Percentiles rank a stretch among this genome's conserved stretches.
Conservation (phyloP, 257 asterid genomes). For the Euphrasia confusa region DNA sequence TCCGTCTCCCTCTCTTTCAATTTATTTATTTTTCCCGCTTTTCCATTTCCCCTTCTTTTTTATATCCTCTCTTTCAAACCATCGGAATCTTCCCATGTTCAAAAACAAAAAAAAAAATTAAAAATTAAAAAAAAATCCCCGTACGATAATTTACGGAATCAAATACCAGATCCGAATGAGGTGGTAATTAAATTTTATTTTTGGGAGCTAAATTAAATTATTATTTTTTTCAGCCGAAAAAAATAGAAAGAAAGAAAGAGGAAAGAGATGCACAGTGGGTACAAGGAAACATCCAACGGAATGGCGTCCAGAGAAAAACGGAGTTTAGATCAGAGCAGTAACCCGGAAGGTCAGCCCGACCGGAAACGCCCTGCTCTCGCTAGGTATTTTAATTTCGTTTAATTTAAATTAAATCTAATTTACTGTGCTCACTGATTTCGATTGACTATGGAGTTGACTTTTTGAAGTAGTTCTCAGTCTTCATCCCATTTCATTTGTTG, state of each 20-base stretch:
- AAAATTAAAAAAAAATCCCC: background rate
- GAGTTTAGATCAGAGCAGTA: slow-evolving; percentile 51
- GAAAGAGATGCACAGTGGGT: slow-evolving; percentile 54
- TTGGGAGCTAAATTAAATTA: slow-evolving; percentile 25
- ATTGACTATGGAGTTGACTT: slow-evolving; percentile 31
- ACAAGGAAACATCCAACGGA: slow-evolving; percentile 46
- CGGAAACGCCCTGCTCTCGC: slow-evolving; percentile 97
- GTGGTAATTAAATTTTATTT: background rate
- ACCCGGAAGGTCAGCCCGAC: slow-evolving; percentile 77
- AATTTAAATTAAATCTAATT: background rate
- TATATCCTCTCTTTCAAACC: slow-evolving; percentile 28
- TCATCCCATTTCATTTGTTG: background rate
- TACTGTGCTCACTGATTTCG: background rate
- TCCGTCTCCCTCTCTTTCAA: slow-evolving; percentile 47
- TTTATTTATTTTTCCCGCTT: slow-evolving; percentile 44
- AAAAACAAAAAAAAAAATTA: background rate
- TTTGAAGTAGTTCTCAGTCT: slow-evolving; percentile 17
- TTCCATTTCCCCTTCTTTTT: slow-evolving; percentile 24
- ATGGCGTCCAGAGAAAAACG: slow-evolving; percentile 85
- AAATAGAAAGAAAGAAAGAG: slow-evolving; percentile 3
- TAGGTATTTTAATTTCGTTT: slow-evolving; percentile 39
- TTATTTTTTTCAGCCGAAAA: background rate
- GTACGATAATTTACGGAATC: slow-evolving; percentile 18
- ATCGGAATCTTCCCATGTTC: slow-evolving; percentile 35
- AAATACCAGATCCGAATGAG: slow-evolving; percentile 48